A percentile compares a stretch with the other conserved stretches of the same genome.
Evolutionary conservation across 352 stramenopile genomes (phyloP).

Genomic region (Phytophthora multivora): DNA sequence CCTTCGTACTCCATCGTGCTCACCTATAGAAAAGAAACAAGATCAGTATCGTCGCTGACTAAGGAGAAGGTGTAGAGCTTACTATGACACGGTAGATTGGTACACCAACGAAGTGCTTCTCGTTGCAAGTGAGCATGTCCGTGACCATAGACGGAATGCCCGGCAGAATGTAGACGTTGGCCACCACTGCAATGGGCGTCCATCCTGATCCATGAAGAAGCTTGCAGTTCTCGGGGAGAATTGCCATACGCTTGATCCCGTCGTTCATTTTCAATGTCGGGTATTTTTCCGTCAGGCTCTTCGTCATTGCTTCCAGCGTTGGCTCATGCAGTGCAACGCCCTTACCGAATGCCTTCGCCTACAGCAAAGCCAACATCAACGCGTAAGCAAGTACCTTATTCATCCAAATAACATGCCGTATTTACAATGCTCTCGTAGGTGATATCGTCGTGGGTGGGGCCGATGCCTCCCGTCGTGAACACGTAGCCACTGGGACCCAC

Average conservation of each 20-base stretch:
- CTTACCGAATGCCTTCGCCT: conserved; percentile 71
- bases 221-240: conserved; percentile 58
- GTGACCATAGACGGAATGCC: conserved; percentile 77
- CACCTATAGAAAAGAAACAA: conserved; percentile 34
- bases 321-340: conserved; percentile 69
- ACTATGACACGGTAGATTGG: conserved; percentile 49
- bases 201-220: conserved; percentile 51
- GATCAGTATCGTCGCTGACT: not conserved
- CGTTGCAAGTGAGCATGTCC: conserved; percentile 79
- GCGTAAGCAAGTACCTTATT: not conserved
- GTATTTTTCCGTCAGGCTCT: conserved; percentile 52
- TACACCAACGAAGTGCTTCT: conserved; percentile 75
- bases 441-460: conserved; percentile 87
- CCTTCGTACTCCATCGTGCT: conserved; percentile 67
- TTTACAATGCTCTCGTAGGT: conserved; percentile 68
- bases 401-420: conserved; percentile 9
- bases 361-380: not conserved
- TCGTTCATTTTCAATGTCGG: conserved; percentile 56
- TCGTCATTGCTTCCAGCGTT: conserved; percentile 57
- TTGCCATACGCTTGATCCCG: conserved; percentile 70
- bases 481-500: conserved; percentile 78
- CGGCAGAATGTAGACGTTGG: conserved; percentile 84
- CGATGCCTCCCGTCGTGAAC: conserved; percentile 84
- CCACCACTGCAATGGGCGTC: conserved; percentile 69
- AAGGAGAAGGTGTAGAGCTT: not conserved